A percentile compares a stretch with the other conserved stretches of the same genome.
These are phyloP conservation scores for Globomyces pollinis-pini DNA, from an alignment of 192 early-diverging fungal species.

Conservation along the genomic window DNA sequence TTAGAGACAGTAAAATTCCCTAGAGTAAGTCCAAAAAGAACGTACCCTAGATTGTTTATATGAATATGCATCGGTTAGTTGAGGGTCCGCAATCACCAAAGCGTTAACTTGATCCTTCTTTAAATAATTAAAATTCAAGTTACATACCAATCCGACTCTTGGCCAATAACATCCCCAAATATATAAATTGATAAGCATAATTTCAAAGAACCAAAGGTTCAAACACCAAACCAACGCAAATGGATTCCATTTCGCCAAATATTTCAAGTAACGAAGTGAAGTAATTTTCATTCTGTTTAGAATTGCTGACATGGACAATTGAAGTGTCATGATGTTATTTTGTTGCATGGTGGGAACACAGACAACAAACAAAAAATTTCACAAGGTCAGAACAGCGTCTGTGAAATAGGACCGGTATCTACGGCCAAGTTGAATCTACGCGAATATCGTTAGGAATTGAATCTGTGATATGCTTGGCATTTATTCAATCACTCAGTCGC, in stretches of 20 bases:
- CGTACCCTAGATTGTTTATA: conserved; percentile 54
- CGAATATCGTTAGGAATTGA: no score
- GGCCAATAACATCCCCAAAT: conserved; percentile 27
- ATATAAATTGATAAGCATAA: conserved; percentile 18
- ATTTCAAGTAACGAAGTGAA: background rate
- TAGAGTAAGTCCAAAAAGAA: background rate
- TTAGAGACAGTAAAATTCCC: conserved; percentile 49
- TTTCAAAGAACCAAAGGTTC: conserved; percentile 34
- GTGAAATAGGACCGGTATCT: no score
- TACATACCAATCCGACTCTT: conserved; percentile 14
- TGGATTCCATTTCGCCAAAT: conserved; percentile 10
- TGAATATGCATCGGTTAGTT: conserved; percentile 85
- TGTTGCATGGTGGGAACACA: no score
- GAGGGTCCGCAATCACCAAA: conserved; percentile 80
- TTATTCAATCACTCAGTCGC: no score
- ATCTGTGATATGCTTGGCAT: no score
- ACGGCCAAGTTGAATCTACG: no score
- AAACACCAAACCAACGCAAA: conserved; percentile 34
- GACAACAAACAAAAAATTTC: no score
- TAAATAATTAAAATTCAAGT: background rate
- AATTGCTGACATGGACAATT: background rate
- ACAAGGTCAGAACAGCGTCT: no score
- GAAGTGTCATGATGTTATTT: no score
- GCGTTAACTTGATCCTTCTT: background rate
- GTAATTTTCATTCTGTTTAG: background rate